Percentiles rank a stretch among this genome's conserved stretches.
Conservation (phyloP, 495 filamentous ascomycete genomes). For the Aspergillus affinis region DNA sequence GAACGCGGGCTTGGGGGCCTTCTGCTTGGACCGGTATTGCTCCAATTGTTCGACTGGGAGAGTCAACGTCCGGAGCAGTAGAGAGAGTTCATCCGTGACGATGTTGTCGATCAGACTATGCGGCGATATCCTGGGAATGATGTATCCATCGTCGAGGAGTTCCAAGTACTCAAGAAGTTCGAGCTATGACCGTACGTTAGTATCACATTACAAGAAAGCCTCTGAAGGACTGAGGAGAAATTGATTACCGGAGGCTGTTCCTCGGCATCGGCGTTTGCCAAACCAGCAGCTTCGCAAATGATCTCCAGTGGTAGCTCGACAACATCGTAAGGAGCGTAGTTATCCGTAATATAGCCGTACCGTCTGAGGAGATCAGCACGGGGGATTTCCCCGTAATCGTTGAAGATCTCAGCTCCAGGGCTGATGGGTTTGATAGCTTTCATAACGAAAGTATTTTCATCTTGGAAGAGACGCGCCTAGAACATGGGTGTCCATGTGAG, state of each 20-base stretch:
- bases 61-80: slow-evolving; percentile 47
- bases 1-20: slow-evolving; percentile 45
- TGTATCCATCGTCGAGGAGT: slow-evolving; percentile 56
- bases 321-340: slow-evolving; percentile 77
- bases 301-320: slow-evolving; percentile 66
- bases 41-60: slow-evolving; percentile 41
- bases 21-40: slow-evolving; percentile 40
- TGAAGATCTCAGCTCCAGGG: slow-evolving; percentile 79
- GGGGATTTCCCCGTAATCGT: slow-evolving; percentile 85
- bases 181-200: slow-evolving; percentile 24
- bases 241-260: slow-evolving; percentile 46
- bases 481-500: background rate
- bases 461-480: slow-evolving; percentile 69
- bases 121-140: slow-evolving; percentile 39
- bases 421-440: slow-evolving; percentile 63
- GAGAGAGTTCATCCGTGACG: slow-evolving; percentile 48
- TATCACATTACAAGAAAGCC: slow-evolving; percentile 8
- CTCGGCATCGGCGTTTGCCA: slow-evolving; percentile 39
- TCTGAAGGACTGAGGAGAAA: slow-evolving; percentile 15
- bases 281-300: slow-evolving; percentile 51
- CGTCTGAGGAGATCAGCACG: slow-evolving; percentile 79
- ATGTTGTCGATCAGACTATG: slow-evolving; percentile 38
- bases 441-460: slow-evolving; percentile 62
- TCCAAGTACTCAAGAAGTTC: slow-evolving; percentile 50
- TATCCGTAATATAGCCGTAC: slow-evolving; percentile 83